Conservation (phyloP, 2,329 filamentous ascomycete genomes). For the Cladosporium austrohemisphaericum region DNA sequence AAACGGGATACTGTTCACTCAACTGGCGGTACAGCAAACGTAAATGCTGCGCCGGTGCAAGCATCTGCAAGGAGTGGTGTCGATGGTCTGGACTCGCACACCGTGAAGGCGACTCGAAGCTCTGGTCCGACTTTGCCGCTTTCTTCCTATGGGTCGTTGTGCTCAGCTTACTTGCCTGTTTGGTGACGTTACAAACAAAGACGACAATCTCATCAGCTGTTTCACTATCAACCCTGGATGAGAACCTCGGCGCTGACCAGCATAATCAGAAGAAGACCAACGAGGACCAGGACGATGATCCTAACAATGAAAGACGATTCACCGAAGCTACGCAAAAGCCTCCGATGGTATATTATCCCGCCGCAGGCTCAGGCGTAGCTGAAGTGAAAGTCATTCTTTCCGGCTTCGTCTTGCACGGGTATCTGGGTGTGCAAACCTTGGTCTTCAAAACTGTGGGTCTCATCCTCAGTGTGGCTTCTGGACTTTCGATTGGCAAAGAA, state of each 20-base stretch:
- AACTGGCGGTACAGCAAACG: slow-evolving; percentile 71
- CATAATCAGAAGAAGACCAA: slow-evolving; percentile 35
- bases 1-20: slow-evolving; percentile 76
- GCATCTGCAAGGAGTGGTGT: slow-evolving; percentile 57
- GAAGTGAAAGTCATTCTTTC: slow-evolving; percentile 98
- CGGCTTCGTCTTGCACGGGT: slow-evolving; percentile 94
- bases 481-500: slow-evolving; percentile 90
- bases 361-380: slow-evolving; percentile 91
- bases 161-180: slow-evolving; percentile 69
- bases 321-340: slow-evolving; percentile 44
- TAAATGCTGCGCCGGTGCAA: slow-evolving; percentile 56
- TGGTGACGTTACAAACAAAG: slow-evolving; percentile 83
- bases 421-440: slow-evolving; percentile 83
- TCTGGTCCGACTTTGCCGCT: slow-evolving; percentile 72
- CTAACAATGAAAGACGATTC: slow-evolving; percentile 40
- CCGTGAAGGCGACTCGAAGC: slow-evolving; percentile 44
- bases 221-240: slow-evolving; percentile 81
- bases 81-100: slow-evolving; percentile 61
- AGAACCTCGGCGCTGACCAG: slow-evolving; percentile 76
- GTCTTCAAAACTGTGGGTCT: slow-evolving; percentile 79
- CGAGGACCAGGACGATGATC: slow-evolving; percentile 36
- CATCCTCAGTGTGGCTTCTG: slow-evolving; percentile 85
- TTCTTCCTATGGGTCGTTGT: slow-evolving; percentile 70
- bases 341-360: slow-evolving; percentile 92
- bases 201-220: slow-evolving; percentile 88